Percentiles rank a stretch among this genome's conserved stretches.
Evolutionary conservation across 345 rosid genomes (phyloP).

Genomic region (Adansonia digitata): DNA sequence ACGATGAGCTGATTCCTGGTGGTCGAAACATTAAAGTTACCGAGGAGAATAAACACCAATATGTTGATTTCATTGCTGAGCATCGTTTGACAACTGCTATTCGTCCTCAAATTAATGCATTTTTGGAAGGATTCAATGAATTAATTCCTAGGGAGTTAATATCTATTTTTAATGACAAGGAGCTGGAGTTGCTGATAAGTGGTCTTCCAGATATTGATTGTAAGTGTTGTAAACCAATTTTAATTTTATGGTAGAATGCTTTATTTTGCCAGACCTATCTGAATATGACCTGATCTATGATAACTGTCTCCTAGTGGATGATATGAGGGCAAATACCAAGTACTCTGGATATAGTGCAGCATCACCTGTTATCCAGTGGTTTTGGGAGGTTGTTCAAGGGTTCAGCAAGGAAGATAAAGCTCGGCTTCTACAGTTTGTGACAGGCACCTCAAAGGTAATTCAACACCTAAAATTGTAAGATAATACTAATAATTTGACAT

Average conservation of each 20-base stretch:
- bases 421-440: constrained; percentile 90
- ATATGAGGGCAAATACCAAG: constrained; percentile 85
- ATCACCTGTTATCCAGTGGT: constrained; percentile 94
- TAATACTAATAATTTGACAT: background rate
- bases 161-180: constrained; percentile 91
- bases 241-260: background rate
- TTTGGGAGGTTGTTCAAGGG: constrained; percentile 97
- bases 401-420: constrained; percentile 98
- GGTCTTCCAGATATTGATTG: constrained; percentile 97
- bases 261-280: background rate
- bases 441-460: constrained; percentile 92
- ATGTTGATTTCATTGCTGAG: constrained; percentile 82
- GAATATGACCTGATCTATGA: constrained; percentile 1
- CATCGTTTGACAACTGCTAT: constrained; percentile 96
- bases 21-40: constrained; percentile 89
- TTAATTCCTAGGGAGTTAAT: constrained; percentile 70
- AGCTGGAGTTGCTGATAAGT: constrained; percentile 81
- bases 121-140: constrained; percentile 82
- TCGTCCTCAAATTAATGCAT: constrained; percentile 95
- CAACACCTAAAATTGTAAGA: background rate
- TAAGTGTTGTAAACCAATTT: constrained; percentile 32
- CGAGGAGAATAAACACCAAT: constrained; percentile 91
- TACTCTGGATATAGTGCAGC: constrained; percentile 91
- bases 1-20: constrained; percentile 86
- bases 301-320: constrained; percentile 59